These are phyloP conservation scores for Ceratobasidium sp. DNA, from an alignment of 1,284 basidiomycete species.

Conservation along the genomic window DNA sequence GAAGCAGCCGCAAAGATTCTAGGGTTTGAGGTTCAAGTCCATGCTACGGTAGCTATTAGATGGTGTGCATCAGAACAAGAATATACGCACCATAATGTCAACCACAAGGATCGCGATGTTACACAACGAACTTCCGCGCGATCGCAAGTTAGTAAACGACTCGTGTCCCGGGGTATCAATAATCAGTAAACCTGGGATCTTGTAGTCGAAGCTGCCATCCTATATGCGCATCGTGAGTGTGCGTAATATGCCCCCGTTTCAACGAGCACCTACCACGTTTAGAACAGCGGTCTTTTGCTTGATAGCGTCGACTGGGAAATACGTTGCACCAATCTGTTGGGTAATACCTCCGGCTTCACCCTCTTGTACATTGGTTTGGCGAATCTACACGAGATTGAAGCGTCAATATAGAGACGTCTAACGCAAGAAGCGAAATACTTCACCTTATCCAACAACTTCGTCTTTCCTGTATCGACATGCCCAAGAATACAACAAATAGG, in stretches of 20 bases:
- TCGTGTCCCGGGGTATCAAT: conserved; percentile 99
- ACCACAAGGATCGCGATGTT: conserved; percentile 99
- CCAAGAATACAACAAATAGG: conserved; percentile 99
- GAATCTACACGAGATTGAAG: conserved; percentile 66
- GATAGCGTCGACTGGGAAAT: conserved; percentile 98
- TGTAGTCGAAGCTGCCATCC: conserved; percentile 88
- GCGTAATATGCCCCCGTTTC: conserved; percentile 22
- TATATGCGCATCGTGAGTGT: conserved; percentile 47
- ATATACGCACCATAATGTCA: conserved; percentile 85
- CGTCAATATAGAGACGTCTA: conserved; percentile 12
- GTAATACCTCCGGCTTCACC: conserved; percentile 99
- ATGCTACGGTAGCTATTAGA: conserved; percentile 61
- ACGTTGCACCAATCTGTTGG: conserved; percentile 99
- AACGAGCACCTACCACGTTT: conserved; percentile 66
- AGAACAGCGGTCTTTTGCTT: conserved; percentile 89
- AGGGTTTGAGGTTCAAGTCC: conserved; percentile 97
- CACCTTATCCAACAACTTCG: conserved; percentile 96
- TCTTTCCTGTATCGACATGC: conserved; percentile 99
- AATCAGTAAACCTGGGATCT: conserved; percentile 93
- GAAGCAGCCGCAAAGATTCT: conserved; percentile 90
- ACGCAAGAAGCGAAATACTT: conserved; percentile 40
- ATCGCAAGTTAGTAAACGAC: conserved; percentile 97
- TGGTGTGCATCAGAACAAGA: conserved; percentile 7
- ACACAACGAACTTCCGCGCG: conserved; percentile 95
- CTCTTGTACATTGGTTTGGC: conserved; percentile 99